These are phyloP conservation scores for Epichloe festucae DNA, from an alignment of 2,329 filamentous ascomycete genomes.

Conservation along the genomic window DNA sequence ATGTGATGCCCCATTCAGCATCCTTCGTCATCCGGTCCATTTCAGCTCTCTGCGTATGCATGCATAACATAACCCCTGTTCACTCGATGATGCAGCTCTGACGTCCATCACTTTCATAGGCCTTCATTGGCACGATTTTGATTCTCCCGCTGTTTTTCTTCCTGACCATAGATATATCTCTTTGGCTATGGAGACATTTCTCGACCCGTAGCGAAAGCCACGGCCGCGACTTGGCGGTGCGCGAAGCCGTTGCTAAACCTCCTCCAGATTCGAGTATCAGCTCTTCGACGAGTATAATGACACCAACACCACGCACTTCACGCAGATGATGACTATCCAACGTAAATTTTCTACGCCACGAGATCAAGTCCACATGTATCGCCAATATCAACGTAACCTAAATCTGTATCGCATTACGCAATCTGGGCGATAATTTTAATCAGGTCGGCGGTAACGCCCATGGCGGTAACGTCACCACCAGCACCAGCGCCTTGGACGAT, in stretches of 20 bases:
- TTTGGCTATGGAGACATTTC: conserved; percentile 39
- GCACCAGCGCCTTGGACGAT: conserved; percentile 93
- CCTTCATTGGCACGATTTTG: conserved; percentile 31
- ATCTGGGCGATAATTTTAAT: conserved; percentile 75
- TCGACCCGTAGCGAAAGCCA: conserved; percentile 9
- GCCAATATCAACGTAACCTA: not conserved
- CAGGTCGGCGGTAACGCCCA: conserved; percentile 91
- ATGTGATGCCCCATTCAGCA: conserved; percentile 16
- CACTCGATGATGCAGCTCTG: conserved; percentile 2
- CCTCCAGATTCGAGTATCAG: not conserved
- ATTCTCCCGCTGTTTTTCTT: conserved; percentile 33
- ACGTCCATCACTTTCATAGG: conserved; percentile 16
- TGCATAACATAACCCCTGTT: not conserved
- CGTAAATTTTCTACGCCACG: not conserved
- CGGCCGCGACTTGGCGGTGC: not conserved
- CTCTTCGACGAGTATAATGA: not conserved
- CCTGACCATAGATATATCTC: conserved; percentile 35
- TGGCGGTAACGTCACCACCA: conserved; percentile 89
- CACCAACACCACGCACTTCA: conserved; percentile 1
- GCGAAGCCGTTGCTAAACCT: not conserved
- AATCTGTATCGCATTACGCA: conserved; percentile 19
- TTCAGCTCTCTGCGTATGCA: conserved; percentile 25
- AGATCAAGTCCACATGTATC: not conserved
- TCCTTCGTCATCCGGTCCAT: conserved; percentile 22
- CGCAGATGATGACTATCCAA: conserved; percentile 4